Conservation (phyloP, 345 rosid species). For the Ceriops tagal region DNA sequence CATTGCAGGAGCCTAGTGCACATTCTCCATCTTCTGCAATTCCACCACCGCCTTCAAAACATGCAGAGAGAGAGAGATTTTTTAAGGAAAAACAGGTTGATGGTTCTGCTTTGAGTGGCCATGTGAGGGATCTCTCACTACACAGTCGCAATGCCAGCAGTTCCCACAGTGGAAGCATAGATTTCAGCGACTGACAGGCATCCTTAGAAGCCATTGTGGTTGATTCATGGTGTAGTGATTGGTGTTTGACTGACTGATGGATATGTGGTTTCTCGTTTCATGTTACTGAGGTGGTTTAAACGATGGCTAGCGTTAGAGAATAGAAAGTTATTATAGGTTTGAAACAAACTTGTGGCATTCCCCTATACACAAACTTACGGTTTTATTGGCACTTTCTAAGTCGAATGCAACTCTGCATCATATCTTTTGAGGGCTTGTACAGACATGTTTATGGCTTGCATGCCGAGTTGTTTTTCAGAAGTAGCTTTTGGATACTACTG, state of each 20-base stretch:
- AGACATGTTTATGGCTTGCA: background rate
- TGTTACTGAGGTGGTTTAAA: background rate
- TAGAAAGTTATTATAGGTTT: constrained; percentile 6
- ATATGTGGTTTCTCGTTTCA: background rate
- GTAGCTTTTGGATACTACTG: too few relatives aligned
- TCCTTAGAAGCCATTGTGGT: background rate
- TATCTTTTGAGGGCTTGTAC: background rate
- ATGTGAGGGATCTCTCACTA: constrained; percentile 70
- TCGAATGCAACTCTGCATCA: background rate
- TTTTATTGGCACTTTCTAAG: constrained; percentile 9
- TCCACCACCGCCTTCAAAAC: constrained; percentile 97
- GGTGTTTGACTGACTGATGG: constrained; percentile 6
- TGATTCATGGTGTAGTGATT: constrained; percentile 1
- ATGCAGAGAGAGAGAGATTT: constrained; percentile 80
- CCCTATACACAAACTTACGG: background rate
- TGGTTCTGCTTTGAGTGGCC: constrained; percentile 51
- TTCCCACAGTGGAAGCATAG: constrained; percentile 71
- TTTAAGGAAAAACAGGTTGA: constrained; percentile 81
- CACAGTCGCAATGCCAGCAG: constrained; percentile 83
- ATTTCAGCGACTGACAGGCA: constrained; percentile 54
- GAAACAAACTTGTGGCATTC: background rate
- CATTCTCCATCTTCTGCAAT: constrained; percentile 50
- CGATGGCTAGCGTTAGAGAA: background rate
- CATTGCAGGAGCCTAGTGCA: constrained; percentile 33
- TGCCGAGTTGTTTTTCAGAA: background rate